Evolutionary conservation across 306 rosid genomes (phyloP).

Genomic region (Cicer arietinum): DNA sequence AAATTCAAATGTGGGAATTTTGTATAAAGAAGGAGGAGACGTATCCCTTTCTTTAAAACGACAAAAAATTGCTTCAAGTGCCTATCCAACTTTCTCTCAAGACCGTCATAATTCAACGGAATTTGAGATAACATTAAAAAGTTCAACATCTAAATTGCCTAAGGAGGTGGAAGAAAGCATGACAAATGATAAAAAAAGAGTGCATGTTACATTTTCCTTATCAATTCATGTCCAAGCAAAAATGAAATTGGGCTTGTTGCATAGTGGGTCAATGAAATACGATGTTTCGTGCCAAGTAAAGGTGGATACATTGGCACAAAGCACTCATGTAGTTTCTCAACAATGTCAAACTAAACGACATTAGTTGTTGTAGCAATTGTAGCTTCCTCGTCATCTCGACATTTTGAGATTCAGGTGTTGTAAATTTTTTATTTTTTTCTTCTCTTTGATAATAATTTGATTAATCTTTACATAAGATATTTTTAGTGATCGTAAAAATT

Average conservation of each 20-base stretch:
- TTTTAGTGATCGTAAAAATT: not conserved
- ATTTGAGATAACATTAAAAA: slow-evolving; percentile 33
- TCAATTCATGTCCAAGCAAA: slow-evolving; percentile 41
- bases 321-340: slow-evolving; percentile 49
- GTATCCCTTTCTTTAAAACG: slow-evolving; percentile 49
- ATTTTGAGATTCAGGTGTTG: not conserved
- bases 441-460: not conserved
- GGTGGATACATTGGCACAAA: slow-evolving; percentile 54
- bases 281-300: slow-evolving; percentile 48
- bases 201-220: slow-evolving; percentile 39
- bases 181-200: not conserved
- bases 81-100: slow-evolving; percentile 49
- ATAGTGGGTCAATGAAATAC: slow-evolving; percentile 38
- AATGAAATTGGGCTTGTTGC: slow-evolving; percentile 41
- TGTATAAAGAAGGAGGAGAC: slow-evolving; percentile 49
- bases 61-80: slow-evolving; percentile 44
- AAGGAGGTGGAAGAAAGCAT: slow-evolving; percentile 49
- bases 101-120: slow-evolving; percentile 1
- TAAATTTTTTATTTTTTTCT: not conserved
- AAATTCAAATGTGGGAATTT: slow-evolving; percentile 41
- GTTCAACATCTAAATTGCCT: slow-evolving; percentile 38
- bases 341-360: slow-evolving; percentile 50
- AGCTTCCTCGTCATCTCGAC: not conserved
- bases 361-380: not conserved
- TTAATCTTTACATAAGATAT: not conserved